Percentiles rank a stretch among this genome's conserved stretches.
Conservation (phyloP, 2,329 filamentous ascomycete genomes). For the Stemphylium vesicarium region DNA sequence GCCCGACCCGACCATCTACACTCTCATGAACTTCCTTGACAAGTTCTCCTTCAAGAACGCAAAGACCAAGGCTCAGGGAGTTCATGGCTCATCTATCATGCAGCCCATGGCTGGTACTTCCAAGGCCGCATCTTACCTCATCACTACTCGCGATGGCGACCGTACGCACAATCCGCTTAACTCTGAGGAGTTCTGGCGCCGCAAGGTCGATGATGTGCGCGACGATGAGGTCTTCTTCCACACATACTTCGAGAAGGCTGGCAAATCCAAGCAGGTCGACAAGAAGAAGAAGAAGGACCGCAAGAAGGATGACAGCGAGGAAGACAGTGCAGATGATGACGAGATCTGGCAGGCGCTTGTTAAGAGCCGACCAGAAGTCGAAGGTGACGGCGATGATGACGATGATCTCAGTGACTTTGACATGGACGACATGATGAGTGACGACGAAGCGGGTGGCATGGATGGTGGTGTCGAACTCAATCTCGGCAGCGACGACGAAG, state of each 20-base stretch:
- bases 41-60: slow-evolving; percentile 98
- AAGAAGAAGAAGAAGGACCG: slow-evolving; percentile 62
- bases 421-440: slow-evolving; percentile 53
- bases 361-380: slow-evolving; percentile 77
- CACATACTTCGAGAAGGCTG: slow-evolving; percentile 82
- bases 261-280: slow-evolving; percentile 61
- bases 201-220: slow-evolving; percentile 84
- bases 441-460: slow-evolving; percentile 54
- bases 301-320: slow-evolving; percentile 50
- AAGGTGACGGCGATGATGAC: slow-evolving; percentile 67
- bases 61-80: slow-evolving; percentile 66
- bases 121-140: slow-evolving; percentile 65
- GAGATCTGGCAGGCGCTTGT: slow-evolving; percentile 94
- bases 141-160: slow-evolving; percentile 65
- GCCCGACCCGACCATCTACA: slow-evolving; percentile 88
- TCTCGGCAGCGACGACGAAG: slow-evolving; percentile 58
- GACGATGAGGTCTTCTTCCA: slow-evolving; percentile 98
- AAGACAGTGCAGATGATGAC: slow-evolving; percentile 72
- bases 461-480: slow-evolving; percentile 52
- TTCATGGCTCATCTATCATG: slow-evolving; percentile 91
- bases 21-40: slow-evolving; percentile 93
- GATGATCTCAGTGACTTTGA: slow-evolving; percentile 62
- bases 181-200: slow-evolving; percentile 87
- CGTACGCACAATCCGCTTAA: slow-evolving; percentile 74
- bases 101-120: slow-evolving; percentile 78